Conservation (phyloP, 805 yeast species). For the Cyberlindnera meyerae region DNA sequence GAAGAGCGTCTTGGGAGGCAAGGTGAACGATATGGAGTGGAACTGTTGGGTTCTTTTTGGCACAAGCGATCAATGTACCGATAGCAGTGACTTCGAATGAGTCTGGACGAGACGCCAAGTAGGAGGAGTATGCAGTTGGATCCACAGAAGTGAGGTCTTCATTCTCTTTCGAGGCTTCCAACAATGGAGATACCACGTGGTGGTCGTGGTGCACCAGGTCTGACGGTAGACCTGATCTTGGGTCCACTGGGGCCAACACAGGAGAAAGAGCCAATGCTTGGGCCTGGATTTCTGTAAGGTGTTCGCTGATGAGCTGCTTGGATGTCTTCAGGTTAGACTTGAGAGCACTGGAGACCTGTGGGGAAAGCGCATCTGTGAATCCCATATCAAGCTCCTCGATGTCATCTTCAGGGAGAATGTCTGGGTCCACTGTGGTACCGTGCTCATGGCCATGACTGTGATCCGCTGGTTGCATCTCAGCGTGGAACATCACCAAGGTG, state of each 20-base stretch:
- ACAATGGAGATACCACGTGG: conserved; percentile 33
- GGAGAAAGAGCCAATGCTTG: conserved; percentile 52
- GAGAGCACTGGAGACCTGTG: conserved; percentile 4
- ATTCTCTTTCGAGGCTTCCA: conserved; percentile 39
- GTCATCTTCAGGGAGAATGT: conserved; percentile 15
- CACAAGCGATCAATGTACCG: conserved; percentile 59
- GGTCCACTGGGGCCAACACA: conserved; percentile 53
- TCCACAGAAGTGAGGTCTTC: conserved; percentile 31
- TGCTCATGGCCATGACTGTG: conserved; percentile 27
- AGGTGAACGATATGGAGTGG: conserved; percentile 87
- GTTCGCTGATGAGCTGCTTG: conserved; percentile 8
- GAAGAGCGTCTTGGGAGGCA: conserved; percentile 80
- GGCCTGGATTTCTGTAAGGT: conserved; percentile 45
- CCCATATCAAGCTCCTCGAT: conserved; percentile 24
- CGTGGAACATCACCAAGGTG: conserved; percentile 87
- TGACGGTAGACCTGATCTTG: conserved; percentile 43
- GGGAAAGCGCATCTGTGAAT: conserved; percentile 4
- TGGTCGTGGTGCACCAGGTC: conserved; percentile 28
- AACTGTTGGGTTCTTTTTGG: conserved; percentile 50
- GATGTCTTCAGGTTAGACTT: conserved; percentile 7
- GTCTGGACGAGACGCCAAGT: conserved; percentile 76
- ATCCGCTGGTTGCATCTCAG: conserved; percentile 67
- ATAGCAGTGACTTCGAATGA: conserved; percentile 83
- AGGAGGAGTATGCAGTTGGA: conserved; percentile 26
- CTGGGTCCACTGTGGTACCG: conserved; percentile 7